Evolutionary conservation across 78 protist species (phyloP).

Genomic region (Tieghemostelium lacteum): DNA sequence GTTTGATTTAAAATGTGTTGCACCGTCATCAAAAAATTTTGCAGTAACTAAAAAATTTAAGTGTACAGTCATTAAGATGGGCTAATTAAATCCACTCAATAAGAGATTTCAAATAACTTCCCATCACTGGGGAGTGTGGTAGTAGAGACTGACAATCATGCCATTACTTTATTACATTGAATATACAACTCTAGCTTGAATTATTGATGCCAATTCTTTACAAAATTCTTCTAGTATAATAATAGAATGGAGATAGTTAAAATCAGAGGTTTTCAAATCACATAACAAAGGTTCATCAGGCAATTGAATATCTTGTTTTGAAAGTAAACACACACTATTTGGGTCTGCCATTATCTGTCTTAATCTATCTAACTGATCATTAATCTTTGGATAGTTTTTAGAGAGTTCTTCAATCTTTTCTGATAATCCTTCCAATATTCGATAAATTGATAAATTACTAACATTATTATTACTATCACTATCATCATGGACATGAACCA

Average conservation of each 20-base stretch:
- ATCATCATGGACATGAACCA: conserved; percentile 26
- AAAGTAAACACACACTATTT: background rate
- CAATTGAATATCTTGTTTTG: conserved; percentile 6
- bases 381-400: conserved; percentile 14
- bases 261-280: background rate
- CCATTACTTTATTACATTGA: no score
- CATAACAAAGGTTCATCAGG: conserved; percentile 26
- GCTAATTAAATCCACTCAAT: no score
- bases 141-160: no score
- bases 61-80: no score
- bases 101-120: no score
- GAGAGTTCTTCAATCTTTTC: conserved; percentile 64
- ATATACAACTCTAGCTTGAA: conserved; percentile 71
- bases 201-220: conserved; percentile 68
- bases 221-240: conserved; percentile 71
- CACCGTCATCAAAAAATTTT: no score
- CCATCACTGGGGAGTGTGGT: no score
- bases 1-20: no score
- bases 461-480: background rate
- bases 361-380: conserved; percentile 39
- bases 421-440: conserved; percentile 35
- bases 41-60: no score
- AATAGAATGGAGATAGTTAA: conserved; percentile 44
- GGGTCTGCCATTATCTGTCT: conserved; percentile 52
- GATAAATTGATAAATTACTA: conserved; percentile 30